Base-by-base conservation (phyloP, 2,329 filamentous ascomycete genomes). In the Xenoacremonium recifei region DNA sequence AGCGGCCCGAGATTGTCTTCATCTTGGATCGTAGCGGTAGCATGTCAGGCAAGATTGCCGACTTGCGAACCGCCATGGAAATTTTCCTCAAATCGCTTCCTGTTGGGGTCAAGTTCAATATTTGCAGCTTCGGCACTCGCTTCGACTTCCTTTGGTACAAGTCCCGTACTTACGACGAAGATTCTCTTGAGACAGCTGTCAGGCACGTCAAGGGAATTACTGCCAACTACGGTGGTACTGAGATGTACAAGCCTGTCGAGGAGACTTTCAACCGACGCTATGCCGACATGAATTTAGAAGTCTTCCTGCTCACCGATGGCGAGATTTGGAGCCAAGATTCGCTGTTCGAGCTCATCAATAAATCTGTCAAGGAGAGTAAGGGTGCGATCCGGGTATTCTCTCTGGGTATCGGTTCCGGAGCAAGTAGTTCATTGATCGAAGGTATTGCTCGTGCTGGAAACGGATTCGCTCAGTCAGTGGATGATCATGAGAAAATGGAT, bases 11-110 rank as follows among this genome's bases (percentile, higher is more conserved):
- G 57, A 74, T 90, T 17, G 77, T 89, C 15, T 89, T 90, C 50
- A 66, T 90, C 4, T 84, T 82, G 41, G 86, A 90, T 58, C 76
- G 84, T 38, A 87, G 82, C 42, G 84, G 83, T 0, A 86, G 82
- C 44, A 86, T 86, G 83, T 19, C 31, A 0, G 56, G 61, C 1
- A 77, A 74, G 29, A 84, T 85, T 2, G 48, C 51, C 1, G 72
- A 80, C 21, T 68, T 84, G 3, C 65, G 72, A 18, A 63, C 72
- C 2, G 81, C 82, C 1, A 66, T 87, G 17, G 71, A 75, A 5
- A 67, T 86, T 17, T 86, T 87, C 51, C 65, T 87, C 42, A 84
- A 83, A 57, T 85, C 80, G 0, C 66, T 87, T 2, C 82, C 82
- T 0, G 52, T 82, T 2, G 80, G 81, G 5, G 69, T 77, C 47